phyloP scores from a whole-genome alignment of 2,329 filamentous ascomycete genomes.

The Leptosphaerulina australis region DNA sequence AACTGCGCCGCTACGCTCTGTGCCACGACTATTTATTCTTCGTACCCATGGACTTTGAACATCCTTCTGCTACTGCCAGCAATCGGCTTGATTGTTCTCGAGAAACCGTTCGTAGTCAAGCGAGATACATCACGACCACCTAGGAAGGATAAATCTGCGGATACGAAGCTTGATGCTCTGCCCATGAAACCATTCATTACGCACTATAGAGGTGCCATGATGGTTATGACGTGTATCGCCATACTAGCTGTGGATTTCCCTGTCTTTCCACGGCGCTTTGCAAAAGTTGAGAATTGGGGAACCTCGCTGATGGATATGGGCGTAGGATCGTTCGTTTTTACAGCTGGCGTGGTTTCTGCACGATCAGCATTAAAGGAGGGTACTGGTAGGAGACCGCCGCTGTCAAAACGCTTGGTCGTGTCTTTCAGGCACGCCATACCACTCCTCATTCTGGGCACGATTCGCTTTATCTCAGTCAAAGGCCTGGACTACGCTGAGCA shows the following conservation, averaged over 20 bases:
- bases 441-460: constrained; percentile 76
- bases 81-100: constrained; percentile 62
- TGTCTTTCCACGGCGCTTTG: constrained; percentile 90
- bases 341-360: constrained; percentile 87
- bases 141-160: constrained; percentile 25
- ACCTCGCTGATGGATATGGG: constrained; percentile 99
- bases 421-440: constrained; percentile 83
- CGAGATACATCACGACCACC: constrained; percentile 28
- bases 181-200: constrained; percentile 92
- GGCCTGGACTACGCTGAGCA: constrained; percentile 95
- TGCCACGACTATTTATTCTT: constrained; percentile 83
- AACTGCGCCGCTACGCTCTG: constrained; percentile 83
- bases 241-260: constrained; percentile 97
- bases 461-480: constrained; percentile 88
- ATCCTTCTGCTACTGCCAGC: constrained; percentile 75
- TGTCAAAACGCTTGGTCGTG: constrained; percentile 64
- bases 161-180: constrained; percentile 57
- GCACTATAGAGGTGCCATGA: constrained; percentile 87
- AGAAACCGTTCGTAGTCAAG: constrained; percentile 28
- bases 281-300: constrained; percentile 99
- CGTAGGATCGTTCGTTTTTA: constrained; percentile 97
- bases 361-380: constrained; percentile 76
- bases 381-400: constrained; percentile 55
- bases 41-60: constrained; percentile 74
- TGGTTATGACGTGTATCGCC: constrained; percentile 85